A percentile compares a stretch with the other conserved stretches of the same genome.
Conservation (phyloP, 148 eudicot species). For the Diospyros kaki region DNA sequence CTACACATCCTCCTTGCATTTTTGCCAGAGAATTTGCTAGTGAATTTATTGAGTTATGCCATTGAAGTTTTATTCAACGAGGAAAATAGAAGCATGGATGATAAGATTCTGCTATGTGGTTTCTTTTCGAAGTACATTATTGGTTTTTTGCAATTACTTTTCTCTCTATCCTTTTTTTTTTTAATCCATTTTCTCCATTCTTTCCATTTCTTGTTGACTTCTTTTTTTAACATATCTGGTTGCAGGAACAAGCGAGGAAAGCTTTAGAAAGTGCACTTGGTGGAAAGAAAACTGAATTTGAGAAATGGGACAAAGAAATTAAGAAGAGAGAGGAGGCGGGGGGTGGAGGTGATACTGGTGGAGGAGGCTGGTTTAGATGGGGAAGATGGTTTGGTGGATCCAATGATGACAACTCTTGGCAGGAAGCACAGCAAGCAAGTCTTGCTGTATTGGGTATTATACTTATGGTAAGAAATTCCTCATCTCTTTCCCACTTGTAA, state of each 20-base stretch:
- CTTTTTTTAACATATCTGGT: background rate
- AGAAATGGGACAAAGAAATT: conserved; percentile 82
- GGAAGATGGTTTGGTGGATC: conserved; percentile 64
- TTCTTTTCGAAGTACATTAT: background rate
- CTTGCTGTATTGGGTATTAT: conserved; percentile 58
- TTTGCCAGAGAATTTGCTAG: too few species aligned
- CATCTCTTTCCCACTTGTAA: background rate
- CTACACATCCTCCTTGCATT: too few species aligned
- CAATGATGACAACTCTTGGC: conserved; percentile 75
- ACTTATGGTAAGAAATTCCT: conserved; percentile 41
- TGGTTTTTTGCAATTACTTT: background rate
- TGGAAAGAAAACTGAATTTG: conserved; percentile 68
- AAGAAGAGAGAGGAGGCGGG: conserved; percentile 63
- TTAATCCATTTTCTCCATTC: background rate
- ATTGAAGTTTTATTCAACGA: background rate
- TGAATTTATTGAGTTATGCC: background rate
- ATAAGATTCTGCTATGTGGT: background rate
- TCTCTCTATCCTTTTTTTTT: background rate
- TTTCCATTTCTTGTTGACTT: background rate
- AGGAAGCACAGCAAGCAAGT: conserved; percentile 70
- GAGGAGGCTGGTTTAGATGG: conserved; percentile 86
- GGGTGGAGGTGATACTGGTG: conserved; percentile 70
- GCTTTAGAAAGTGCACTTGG: conserved; percentile 91
- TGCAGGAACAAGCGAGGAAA: conserved; percentile 81
- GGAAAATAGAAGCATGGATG: background rate